Evolutionary conservation across 2,329 filamentous ascomycete species (phyloP), one percentile per base, ranked within the genome.

Genomic region (Dryadomyces quercivorus): DNA sequence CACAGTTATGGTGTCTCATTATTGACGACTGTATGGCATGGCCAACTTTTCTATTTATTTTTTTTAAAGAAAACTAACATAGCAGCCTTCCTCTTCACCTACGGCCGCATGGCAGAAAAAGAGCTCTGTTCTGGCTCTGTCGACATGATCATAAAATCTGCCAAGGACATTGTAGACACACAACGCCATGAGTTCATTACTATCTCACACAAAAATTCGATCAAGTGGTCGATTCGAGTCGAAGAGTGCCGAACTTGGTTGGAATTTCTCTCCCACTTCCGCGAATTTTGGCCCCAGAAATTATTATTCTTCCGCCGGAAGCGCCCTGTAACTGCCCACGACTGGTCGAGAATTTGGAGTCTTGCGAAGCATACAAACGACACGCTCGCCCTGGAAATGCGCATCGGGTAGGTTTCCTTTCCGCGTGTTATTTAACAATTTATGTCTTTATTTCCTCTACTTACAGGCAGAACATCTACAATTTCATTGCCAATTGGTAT

Each of bases 1-100:
- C 70, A 1, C 75, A 77, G 58, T 54, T 75, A 10, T 77, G 74
- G 75, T 72, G 69, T 56, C 58, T 77, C 5, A 62, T 75, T 7
- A 56, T 77, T 1, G 70, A 70, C 44, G 69, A 74, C 47, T 67
- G 72, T 74, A 61, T 60, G 69, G 55, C 38, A 13, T n/a, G 2
- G 20, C 5, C 20, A 7, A 22, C 20, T 26, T 31, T 7, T 16
- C 10, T 5, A 3, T 31, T 7, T 47, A 3, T 22, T 26, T 15
- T 16, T 31, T 22, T 47, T 15, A 10, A 2, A 12, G 13, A 16
- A 12, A 13, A 16, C 16, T 9, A 47, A 18, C 12, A 7, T 36
- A 10, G 1, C 18, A 60, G 60, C 59, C 8, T 60, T 73, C 2
- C 62, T 75, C 4, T 63, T 75, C 4, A 75, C 73, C 1, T 75